phyloP scores from a whole-genome alignment of 345 rosid genomes.

The Viola odorata region DNA sequence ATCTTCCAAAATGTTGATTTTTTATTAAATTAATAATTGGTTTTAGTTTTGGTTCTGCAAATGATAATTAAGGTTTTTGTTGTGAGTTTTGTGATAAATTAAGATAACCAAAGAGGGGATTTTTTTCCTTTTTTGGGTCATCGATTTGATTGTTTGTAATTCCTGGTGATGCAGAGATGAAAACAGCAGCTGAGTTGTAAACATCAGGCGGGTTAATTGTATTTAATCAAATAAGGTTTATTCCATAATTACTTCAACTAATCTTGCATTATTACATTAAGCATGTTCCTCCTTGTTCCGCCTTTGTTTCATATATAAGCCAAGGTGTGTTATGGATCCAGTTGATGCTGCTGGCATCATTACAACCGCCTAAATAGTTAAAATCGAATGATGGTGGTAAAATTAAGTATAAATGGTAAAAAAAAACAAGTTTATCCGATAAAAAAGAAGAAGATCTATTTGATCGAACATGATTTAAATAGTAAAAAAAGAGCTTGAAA shows the following conservation, averaged over 20 bases:
- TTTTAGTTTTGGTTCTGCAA: not conserved
- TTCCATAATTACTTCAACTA: not conserved
- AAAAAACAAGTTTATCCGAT: too few relatives aligned
- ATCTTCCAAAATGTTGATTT: constrained; percentile 26
- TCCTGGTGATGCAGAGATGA: not conserved
- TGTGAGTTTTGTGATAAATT: not conserved
- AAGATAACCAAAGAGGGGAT: not conserved
- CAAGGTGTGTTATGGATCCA: too few relatives aligned
- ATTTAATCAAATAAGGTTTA: constrained; percentile 6
- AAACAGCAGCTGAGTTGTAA: constrained; percentile 6
- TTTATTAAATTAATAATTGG: not conserved
- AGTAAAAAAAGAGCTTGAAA: too few relatives aligned
- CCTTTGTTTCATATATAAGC: not conserved
- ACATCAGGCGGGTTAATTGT: not conserved
- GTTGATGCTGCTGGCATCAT: too few relatives aligned
- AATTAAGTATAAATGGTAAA: too few relatives aligned
- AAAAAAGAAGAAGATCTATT: too few relatives aligned
- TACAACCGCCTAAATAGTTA: too few relatives aligned
- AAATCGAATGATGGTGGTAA: too few relatives aligned
- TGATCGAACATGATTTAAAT: too few relatives aligned
- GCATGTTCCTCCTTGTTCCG: not conserved
- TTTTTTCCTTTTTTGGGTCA: not conserved
- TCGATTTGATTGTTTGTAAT: constrained; percentile 9
- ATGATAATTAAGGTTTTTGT: constrained; percentile 1
- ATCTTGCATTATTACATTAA: too few relatives aligned